Conservation (phyloP, 75 land plant genomes). For the Cunninghamia lanceolata region DNA sequence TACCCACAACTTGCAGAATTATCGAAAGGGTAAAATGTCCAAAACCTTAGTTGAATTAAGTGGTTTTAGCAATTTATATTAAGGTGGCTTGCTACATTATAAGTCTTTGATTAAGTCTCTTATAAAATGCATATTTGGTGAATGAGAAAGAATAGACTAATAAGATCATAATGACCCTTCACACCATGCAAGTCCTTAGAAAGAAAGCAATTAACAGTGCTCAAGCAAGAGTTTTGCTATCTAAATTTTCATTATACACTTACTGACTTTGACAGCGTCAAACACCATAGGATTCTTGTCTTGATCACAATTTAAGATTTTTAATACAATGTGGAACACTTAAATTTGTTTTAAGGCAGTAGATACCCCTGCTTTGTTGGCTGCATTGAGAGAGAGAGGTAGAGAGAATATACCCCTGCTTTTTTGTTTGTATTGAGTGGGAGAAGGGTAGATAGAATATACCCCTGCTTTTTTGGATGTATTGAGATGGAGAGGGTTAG, state of each 20-base stretch:
- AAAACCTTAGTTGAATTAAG: neutral
- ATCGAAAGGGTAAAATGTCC: conserved; percentile 62
- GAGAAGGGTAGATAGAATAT: neutral
- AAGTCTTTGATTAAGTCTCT: neutral
- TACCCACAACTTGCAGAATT: conserved; percentile 83
- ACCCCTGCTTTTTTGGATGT: too few species aligned
- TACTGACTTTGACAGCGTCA: neutral
- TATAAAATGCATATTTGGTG: neutral
- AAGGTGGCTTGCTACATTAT: neutral
- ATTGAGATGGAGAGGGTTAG: too few species aligned
- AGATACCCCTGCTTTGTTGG: neutral
- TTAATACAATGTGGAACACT: neutral
- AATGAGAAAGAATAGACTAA: neutral
- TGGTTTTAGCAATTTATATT: neutral
- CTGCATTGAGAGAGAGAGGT: too few species aligned
- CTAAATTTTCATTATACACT: neutral
- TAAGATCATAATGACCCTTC: neutral
- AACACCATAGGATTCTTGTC: neutral
- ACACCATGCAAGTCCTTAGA: neutral
- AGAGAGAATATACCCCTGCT: too few species aligned
- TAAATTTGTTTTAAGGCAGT: neutral
- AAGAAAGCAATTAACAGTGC: neutral
- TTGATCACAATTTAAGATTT: neutral
- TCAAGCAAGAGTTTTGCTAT: neutral
- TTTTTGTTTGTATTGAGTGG: neutral